Conservation (phyloP, 768 basidiomycete species). For the Chalciporus pseudorubinellus region DNA sequence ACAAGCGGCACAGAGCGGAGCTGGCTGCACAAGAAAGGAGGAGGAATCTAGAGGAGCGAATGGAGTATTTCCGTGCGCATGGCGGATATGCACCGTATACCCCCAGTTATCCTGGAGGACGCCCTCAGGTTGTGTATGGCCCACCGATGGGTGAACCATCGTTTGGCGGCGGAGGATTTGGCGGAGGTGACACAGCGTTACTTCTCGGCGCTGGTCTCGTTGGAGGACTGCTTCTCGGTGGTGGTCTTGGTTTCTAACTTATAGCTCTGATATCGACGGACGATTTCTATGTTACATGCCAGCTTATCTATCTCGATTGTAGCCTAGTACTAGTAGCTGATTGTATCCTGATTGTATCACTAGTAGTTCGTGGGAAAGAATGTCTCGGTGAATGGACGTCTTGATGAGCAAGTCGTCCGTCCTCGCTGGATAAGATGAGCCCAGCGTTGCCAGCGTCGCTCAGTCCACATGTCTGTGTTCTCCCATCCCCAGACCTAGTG, state of each 20-base stretch:
- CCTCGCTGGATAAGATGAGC: conserved; percentile 36
- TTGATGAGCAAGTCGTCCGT: neutral
- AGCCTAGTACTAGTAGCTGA: neutral
- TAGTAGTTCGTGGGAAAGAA: conserved; percentile 6
- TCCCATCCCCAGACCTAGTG: conserved; percentile 68
- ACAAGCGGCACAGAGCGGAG: conserved; percentile 33
- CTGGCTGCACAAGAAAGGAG: conserved; percentile 25
- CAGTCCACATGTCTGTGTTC: conserved; percentile 76
- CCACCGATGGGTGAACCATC: conserved; percentile 5
- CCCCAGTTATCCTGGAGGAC: conserved; percentile 11
- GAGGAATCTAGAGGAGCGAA: conserved; percentile 28
- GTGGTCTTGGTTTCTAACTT: conserved; percentile 40
- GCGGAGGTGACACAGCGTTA: conserved; percentile 3
- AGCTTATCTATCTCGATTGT: neutral
- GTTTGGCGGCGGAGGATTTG: conserved; percentile 14
- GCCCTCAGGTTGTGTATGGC: neutral
- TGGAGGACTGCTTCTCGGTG: conserved; percentile 51
- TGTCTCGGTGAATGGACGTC: neutral
- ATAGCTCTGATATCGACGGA: neutral
- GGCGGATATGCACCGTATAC: conserved; percentile 32
- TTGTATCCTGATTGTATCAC: neutral
- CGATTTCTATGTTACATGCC: neutral
- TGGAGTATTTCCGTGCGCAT: conserved; percentile 35
- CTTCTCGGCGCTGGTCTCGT: conserved; percentile 43
- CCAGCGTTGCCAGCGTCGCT: conserved; percentile 66